These are phyloP conservation scores for Aspergillus intermedius DNA, from an alignment of 2,329 filamentous ascomycete genomes.

Conservation along the genomic window DNA sequence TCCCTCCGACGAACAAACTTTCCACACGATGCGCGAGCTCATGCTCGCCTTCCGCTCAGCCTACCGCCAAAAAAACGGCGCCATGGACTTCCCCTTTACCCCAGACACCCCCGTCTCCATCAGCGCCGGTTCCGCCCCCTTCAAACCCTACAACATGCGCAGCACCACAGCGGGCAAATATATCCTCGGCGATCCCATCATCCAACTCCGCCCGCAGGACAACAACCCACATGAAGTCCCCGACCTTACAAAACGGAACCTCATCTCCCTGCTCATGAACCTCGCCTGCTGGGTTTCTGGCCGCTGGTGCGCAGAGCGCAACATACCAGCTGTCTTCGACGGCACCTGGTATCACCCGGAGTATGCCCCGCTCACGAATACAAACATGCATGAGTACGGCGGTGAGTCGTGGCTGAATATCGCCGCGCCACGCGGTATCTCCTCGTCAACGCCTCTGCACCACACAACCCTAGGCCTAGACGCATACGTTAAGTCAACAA, in stretches of 20 bases:
- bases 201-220: slow-evolving; percentile 24
- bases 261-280: slow-evolving; percentile 49
- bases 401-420: slow-evolving; percentile 32
- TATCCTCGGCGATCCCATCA: slow-evolving; percentile 38
- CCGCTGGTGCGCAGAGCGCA: slow-evolving; percentile 30
- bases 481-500: slow-evolving; percentile 53
- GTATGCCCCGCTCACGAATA: slow-evolving; percentile 33
- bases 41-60: slow-evolving; percentile 31
- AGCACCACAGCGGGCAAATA: slow-evolving; percentile 26
- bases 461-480: slow-evolving; percentile 49
- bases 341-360: slow-evolving; percentile 35
- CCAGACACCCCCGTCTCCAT: slow-evolving; percentile 18
- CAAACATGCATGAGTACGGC: slow-evolving; percentile 38
- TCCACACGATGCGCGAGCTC: slow-evolving; percentile 31
- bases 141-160: slow-evolving; percentile 21
- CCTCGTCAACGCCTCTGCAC: slow-evolving; percentile 42
- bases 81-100: slow-evolving; percentile 26
- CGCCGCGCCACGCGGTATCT: slow-evolving; percentile 33
- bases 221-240: slow-evolving; percentile 31
- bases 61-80: slow-evolving; percentile 32
- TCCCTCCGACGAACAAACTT: slow-evolving; percentile 28
- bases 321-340: slow-evolving; percentile 31
- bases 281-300: slow-evolving; percentile 40
- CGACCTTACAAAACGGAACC: slow-evolving; percentile 32
- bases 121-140: slow-evolving; percentile 14